Conservation (phyloP, 495 filamentous ascomycete genomes). For the Cenococcum geophilum region DNA sequence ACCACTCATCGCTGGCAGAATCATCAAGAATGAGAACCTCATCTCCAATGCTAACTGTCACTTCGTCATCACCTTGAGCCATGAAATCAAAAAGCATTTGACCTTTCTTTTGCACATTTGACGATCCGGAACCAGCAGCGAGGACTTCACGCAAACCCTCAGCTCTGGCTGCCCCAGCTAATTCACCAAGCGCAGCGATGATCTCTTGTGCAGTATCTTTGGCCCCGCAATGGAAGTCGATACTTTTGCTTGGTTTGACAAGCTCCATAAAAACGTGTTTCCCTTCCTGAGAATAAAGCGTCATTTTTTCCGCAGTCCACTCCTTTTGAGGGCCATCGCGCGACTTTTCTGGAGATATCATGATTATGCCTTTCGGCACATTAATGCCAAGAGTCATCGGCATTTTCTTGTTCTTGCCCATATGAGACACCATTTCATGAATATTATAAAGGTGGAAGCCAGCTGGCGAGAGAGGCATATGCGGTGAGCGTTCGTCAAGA, state of each 20-base stretch:
- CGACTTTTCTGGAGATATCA: conserved; percentile 80
- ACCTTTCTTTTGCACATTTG: conserved; percentile 67
- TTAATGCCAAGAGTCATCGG: conserved; percentile 91
- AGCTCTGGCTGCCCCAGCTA: conserved; percentile 75
- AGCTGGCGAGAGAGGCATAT: conserved; percentile 53
- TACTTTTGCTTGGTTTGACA: conserved; percentile 79
- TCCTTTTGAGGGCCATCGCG: conserved; percentile 76
- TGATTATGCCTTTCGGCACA: conserved; percentile 73
- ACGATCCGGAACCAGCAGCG: conserved; percentile 61
- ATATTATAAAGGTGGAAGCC: conserved; percentile 92
- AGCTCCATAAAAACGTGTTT: conserved; percentile 97
- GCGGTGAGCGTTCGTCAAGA: conserved; percentile 22
- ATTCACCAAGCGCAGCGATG: conserved; percentile 76
- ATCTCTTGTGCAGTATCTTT: conserved; percentile 97
- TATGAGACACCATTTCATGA: conserved; percentile 88
- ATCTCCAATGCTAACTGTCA: conserved; percentile 82
- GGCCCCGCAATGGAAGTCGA: conserved; percentile 94
- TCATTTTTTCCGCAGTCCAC: conserved; percentile 90
- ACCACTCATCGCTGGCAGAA: conserved; percentile 92
- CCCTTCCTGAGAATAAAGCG: conserved; percentile 91
- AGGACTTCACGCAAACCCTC: conserved; percentile 84
- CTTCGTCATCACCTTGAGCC: conserved; percentile 94
- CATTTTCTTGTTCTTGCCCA: conserved; percentile 97
- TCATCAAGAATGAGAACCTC: conserved; percentile 90
- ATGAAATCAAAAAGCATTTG: conserved; percentile 89